A percentile compares a stretch with the other conserved stretches of the same genome.
phyloP scores from a whole-genome alignment of 2,329 filamentous ascomycete genomes.

The Trichophyton rubrum region DNA sequence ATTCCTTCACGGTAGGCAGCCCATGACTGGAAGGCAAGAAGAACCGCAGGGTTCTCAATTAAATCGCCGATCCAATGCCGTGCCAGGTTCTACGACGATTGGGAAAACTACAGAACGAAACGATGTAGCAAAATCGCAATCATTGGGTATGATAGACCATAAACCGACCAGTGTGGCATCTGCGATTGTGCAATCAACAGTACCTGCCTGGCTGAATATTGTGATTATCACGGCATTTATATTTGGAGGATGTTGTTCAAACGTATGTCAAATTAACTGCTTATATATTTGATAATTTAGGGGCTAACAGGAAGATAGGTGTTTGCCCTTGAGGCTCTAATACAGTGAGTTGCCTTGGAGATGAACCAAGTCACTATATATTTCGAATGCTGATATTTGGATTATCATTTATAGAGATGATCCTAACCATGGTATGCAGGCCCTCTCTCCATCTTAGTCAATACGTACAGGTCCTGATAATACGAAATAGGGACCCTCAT shows the following conservation, averaged over 20 bases:
- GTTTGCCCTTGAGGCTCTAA: conserved; percentile 89
- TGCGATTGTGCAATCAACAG: conserved; percentile 21
- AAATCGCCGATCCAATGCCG: not conserved
- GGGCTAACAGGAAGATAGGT: conserved; percentile 43
- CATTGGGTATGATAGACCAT: not conserved
- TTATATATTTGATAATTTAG: not conserved
- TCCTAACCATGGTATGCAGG: conserved; percentile 58
- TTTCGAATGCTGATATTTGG: not conserved
- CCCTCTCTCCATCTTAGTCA: not conserved
- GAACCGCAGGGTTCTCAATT: not conserved
- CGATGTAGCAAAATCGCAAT: not conserved
- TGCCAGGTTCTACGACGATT: not conserved
- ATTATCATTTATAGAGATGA: conserved; percentile 49
- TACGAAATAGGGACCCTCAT: conserved; percentile 56
- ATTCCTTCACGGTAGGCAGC: not conserved
- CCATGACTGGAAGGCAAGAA: not conserved
- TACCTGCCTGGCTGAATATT: conserved; percentile 52
- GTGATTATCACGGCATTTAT: conserved; percentile 67
- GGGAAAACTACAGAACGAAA: not conserved
- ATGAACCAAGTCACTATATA: not conserved
- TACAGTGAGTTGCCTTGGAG: conserved; percentile 54
- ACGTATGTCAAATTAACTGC: conserved; percentile 46
- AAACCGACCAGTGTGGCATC: conserved; percentile 13
- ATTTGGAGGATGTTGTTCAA: conserved; percentile 90
- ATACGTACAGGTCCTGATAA: not conserved